Percentiles rank a stretch among this genome's conserved stretches.
phyloP scores from a whole-genome alignment of 305 asterid species.

The Solanum chacoense region DNA sequence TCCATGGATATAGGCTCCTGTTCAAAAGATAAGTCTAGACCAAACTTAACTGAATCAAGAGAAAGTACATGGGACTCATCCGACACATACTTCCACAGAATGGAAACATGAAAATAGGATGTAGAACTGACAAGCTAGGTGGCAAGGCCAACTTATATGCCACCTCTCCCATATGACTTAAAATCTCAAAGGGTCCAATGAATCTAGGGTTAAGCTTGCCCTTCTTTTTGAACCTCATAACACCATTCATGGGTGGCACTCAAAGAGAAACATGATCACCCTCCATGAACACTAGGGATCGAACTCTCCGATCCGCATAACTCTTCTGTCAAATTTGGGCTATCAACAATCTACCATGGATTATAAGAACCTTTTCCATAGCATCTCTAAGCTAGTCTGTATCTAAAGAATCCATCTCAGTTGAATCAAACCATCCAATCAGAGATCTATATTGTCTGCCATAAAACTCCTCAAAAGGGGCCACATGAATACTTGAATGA shows the following conservation, averaged over 20 bases:
- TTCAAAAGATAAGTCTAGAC: too few species aligned
- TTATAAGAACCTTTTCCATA: not conserved
- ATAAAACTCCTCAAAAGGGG: not conserved
- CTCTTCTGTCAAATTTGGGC: too few species aligned
- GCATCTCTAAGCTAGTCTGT: not conserved
- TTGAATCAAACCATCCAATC: not conserved
- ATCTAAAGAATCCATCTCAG: not conserved
- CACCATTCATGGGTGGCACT: not conserved
- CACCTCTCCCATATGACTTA: not conserved
- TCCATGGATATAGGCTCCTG: not conserved
- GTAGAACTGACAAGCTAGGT: not conserved
- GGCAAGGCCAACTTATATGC: not conserved
- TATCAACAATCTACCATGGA: not conserved
- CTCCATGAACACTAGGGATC: not conserved
- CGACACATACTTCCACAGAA: not conserved
- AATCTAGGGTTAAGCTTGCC: not conserved
- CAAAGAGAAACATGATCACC: not conserved
- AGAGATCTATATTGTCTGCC: not conserved
- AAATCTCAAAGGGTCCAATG: not conserved
- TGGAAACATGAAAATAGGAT: not conserved
- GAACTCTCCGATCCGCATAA: too few species aligned
- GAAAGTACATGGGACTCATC: not conserved
- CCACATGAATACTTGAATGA: not conserved
- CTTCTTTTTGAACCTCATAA: not conserved
- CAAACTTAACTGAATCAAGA: not conserved